Evolutionary conservation across 2,329 filamentous ascomycete species (phyloP).

Genomic region (Teratosphaeria gauchensis): DNA sequence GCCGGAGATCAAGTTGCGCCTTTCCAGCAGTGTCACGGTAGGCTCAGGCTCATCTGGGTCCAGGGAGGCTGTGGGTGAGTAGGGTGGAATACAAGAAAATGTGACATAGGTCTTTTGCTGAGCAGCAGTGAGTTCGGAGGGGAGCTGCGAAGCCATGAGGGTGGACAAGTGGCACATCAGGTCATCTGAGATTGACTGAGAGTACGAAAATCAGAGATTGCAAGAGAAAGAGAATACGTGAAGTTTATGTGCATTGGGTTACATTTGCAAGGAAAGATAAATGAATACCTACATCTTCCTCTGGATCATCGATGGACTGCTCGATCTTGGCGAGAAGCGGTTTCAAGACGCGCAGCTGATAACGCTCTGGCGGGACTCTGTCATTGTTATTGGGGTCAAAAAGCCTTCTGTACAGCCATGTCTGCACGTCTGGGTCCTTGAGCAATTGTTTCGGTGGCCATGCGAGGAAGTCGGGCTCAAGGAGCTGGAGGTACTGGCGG

Average conservation of each 20-base stretch:
- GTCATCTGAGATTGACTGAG: conserved; percentile 72
- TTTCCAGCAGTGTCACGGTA: conserved; percentile 56
- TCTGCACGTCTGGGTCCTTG: conserved; percentile 53
- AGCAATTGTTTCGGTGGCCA: conserved; percentile 54
- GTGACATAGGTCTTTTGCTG: conserved; percentile 69
- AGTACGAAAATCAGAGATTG: conserved; percentile 14
- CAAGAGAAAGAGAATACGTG: conserved; percentile 10
- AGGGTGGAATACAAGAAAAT: conserved; percentile 42
- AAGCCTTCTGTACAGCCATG: conserved; percentile 54
- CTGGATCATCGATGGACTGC: conserved; percentile 65
- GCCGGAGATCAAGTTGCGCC: conserved; percentile 57
- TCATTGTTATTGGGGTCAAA: conserved; percentile 51
- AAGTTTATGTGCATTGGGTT: not conserved
- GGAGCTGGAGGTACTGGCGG: conserved; percentile 71
- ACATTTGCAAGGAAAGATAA: not conserved
- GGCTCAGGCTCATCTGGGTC: conserved; percentile 16
- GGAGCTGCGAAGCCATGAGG: conserved; percentile 54
- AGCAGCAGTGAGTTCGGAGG: conserved; percentile 54
- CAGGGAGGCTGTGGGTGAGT: conserved; percentile 3
- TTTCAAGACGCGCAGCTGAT: conserved; percentile 65
- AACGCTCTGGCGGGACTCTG: conserved; percentile 56
- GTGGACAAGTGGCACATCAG: conserved; percentile 60
- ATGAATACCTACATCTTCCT: conserved; percentile 65
- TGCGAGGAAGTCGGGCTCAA: conserved; percentile 49
- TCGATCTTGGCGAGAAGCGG: conserved; percentile 62